Evolutionary conservation across 2,329 filamentous ascomycete species (phyloP).

Genomic region (Chrysoporthe austroafricana): DNA sequence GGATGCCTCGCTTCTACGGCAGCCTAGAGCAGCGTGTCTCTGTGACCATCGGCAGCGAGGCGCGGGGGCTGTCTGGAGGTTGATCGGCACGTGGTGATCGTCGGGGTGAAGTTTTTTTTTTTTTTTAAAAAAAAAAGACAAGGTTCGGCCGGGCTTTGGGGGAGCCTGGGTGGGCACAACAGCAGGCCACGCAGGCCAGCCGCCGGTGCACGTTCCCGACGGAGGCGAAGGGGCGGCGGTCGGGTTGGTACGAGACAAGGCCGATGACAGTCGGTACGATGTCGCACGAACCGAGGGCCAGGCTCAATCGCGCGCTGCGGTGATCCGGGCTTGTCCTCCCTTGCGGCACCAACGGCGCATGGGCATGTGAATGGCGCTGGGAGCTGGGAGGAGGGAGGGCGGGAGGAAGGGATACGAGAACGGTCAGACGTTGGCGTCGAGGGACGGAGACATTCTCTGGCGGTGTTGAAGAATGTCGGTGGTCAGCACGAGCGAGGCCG

Average conservation of each 20-base stretch:
- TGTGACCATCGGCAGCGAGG: slow-evolving; percentile 28
- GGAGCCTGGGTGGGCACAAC: background rate
- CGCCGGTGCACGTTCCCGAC: slow-evolving; percentile 24
- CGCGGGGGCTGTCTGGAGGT: slow-evolving; percentile 14
- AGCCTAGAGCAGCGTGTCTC: slow-evolving; percentile 29
- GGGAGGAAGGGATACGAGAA: background rate
- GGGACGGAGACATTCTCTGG: slow-evolving; percentile 14
- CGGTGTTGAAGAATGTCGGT: background rate
- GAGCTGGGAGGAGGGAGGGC: background rate
- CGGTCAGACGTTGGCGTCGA: background rate
- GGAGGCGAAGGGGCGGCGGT: background rate
- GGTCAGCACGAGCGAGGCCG: background rate
- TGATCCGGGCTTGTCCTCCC: slow-evolving; percentile 25
- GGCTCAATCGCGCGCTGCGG: slow-evolving; percentile 20
- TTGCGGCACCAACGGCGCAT: slow-evolving; percentile 22
- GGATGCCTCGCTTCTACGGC: slow-evolving; percentile 29
- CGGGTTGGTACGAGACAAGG: slow-evolving; percentile 17
- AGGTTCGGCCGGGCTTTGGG: background rate
- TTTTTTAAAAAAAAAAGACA: background rate
- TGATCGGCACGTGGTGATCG: slow-evolving; percentile 21
- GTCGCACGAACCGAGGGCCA: slow-evolving; percentile 28
- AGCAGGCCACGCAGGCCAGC: slow-evolving; percentile 27
- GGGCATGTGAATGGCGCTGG: slow-evolving; percentile 18
- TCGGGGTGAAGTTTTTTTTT: slow-evolving; percentile 10
- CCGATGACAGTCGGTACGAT: slow-evolving; percentile 19